These are phyloP conservation scores for Cercospora sesami DNA, from an alignment of 2,329 filamentous ascomycete genomes.

Conservation along the genomic window DNA sequence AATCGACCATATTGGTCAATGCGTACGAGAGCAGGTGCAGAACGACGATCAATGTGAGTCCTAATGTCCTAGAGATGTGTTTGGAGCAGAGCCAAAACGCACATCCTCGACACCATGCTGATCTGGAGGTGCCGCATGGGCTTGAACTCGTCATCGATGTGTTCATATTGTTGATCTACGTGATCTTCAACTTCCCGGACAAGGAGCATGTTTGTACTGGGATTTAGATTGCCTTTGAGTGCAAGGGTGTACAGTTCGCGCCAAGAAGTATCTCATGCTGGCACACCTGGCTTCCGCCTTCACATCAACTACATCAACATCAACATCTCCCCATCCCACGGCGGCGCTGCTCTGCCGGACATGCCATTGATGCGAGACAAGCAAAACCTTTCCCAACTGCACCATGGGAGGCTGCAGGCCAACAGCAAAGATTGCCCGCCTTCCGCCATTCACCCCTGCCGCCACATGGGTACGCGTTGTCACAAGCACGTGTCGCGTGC, in stretches of 20 bases:
- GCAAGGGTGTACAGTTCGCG: neutral
- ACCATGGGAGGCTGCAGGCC: neutral
- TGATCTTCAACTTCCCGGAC: neutral
- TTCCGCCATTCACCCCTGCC: neutral
- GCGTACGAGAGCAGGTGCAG: neutral
- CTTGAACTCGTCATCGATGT: neutral
- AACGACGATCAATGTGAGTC: neutral
- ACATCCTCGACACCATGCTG: neutral
- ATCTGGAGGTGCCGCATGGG: neutral
- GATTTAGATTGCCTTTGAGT: constrained; percentile 1
- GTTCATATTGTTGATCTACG: neutral
- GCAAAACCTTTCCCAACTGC: neutral
- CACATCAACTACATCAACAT: neutral
- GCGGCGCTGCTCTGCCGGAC: neutral
- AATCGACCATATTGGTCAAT: neutral
- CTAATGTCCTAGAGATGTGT: neutral
- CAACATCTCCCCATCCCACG: neutral
- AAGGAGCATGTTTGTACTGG: neutral
- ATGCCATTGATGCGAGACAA: neutral
- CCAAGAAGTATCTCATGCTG: neutral
- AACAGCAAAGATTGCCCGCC: neutral
- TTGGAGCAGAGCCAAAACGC: neutral
- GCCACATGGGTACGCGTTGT: neutral
- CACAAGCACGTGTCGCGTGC: neutral
- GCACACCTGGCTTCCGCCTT: neutral